Evolutionary conservation across 83 land plant genomes (phyloP).

Genomic region (Thuja plicata): DNA sequence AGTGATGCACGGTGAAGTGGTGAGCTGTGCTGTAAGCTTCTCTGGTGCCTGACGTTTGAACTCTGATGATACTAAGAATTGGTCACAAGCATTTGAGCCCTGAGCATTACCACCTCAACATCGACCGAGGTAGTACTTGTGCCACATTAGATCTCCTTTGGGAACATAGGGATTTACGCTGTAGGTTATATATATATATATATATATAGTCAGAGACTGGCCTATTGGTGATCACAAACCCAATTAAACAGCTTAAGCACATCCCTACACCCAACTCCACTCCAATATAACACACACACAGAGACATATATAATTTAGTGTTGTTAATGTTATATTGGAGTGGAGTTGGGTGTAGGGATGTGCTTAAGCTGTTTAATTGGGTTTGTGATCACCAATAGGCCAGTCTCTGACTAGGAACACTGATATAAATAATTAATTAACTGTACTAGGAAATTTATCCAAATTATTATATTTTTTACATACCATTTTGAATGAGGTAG

Average conservation of each 20-base stretch:
- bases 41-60: no score
- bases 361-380: not conserved
- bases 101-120: no score
- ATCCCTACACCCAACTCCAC: not conserved
- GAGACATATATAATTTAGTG: not conserved
- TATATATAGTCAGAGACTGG: not conserved
- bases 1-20: no score
- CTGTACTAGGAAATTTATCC: no score
- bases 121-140: not conserved
- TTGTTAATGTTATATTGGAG: not conserved
- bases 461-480: not conserved
- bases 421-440: not conserved
- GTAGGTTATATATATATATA: not conserved
- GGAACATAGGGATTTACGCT: not conserved
- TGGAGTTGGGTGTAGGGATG: not conserved
- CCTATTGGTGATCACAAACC: not conserved
- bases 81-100: no score
- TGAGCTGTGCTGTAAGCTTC: no score
- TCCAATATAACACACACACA: not conserved
- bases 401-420: not conserved
- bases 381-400: not conserved
- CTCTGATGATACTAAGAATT: no score
- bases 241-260: not conserved
- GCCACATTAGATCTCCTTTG: not conserved
- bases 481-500: not conserved